Evolutionary conservation across 1,139 yeast species (phyloP).

Genomic region (Pichia sorboxylosa): DNA sequence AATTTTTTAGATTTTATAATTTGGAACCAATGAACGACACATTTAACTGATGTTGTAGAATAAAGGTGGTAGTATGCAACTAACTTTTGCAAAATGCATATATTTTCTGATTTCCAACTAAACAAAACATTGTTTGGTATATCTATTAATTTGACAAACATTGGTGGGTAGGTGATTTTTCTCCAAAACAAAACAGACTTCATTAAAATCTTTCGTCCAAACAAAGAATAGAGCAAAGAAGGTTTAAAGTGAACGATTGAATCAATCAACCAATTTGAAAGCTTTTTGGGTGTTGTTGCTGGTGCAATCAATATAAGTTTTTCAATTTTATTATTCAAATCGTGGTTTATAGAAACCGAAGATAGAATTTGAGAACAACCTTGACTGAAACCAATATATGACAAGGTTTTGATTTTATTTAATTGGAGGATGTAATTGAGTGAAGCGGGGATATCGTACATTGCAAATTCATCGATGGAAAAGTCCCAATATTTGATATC

Average conservation of each 20-base stretch:
- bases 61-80: constrained; percentile 75
- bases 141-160: constrained; percentile 67
- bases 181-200: constrained; percentile 81
- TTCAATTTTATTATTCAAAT: constrained; percentile 55
- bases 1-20: constrained; percentile 69
- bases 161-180: constrained; percentile 68
- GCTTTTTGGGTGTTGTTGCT: constrained; percentile 86
- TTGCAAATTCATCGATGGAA: constrained; percentile 75
- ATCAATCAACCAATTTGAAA: constrained; percentile 66
- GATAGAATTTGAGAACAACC: constrained; percentile 92
- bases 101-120: constrained; percentile 68
- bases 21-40: constrained; percentile 95
- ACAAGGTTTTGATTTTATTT: constrained; percentile 33
- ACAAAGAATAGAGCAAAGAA: constrained; percentile 54
- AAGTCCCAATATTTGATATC: constrained; percentile 66
- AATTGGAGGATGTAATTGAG: constrained; percentile 48
- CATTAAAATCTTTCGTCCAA: constrained; percentile 63
- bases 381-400: constrained; percentile 79
- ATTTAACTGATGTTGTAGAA: constrained; percentile 83
- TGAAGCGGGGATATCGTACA: constrained; percentile 70
- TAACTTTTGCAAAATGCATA: constrained; percentile 58
- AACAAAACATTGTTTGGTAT: constrained; percentile 53
- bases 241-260: constrained; percentile 74
- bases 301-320: constrained; percentile 61
- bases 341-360: constrained; percentile 57